Conservation (phyloP, 441 rosid species). For the Bocquillonia castaneifolia region DNA sequence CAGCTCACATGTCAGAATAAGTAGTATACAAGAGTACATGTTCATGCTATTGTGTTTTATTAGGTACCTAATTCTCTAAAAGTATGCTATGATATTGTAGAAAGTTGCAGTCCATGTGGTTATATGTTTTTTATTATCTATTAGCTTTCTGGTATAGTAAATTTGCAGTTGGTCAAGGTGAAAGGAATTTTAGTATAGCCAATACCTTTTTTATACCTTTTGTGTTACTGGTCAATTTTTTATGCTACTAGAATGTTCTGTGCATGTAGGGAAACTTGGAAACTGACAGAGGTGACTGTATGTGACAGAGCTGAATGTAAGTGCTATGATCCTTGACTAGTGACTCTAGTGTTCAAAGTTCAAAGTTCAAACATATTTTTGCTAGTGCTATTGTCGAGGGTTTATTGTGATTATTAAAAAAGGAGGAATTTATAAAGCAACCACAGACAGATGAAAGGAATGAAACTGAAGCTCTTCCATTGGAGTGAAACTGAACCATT, state of each 20-base stretch:
- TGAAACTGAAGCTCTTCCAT: too few relatives aligned
- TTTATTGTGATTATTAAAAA: too few relatives aligned
- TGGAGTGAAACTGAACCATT: too few relatives aligned
- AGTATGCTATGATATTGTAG: not conserved
- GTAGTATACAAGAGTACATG: not conserved
- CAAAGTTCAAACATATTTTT: too few relatives aligned
- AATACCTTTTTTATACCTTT: not conserved
- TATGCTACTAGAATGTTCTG: constrained; percentile 19
- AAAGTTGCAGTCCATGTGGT: not conserved
- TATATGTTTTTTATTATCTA: not conserved
- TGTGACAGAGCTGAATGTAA: too few relatives aligned
- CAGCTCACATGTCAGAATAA: not conserved
- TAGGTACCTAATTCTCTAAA: not conserved
- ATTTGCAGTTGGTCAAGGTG: not conserved
- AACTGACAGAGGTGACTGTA: too few relatives aligned
- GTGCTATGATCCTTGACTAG: too few relatives aligned
- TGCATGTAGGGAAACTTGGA: constrained; percentile 59
- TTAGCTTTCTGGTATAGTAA: not conserved
- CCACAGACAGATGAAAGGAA: too few relatives aligned
- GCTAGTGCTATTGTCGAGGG: too few relatives aligned
- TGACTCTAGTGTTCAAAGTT: too few relatives aligned
- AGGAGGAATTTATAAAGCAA: too few relatives aligned
- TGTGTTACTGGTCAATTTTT: constrained; percentile 1
- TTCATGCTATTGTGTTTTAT: not conserved
- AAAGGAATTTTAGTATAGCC: not conserved